A percentile compares a stretch with the other conserved stretches of the same genome.
Conservation (phyloP, 73 alveolate genomes). For the Paramecium caudatum region DNA sequence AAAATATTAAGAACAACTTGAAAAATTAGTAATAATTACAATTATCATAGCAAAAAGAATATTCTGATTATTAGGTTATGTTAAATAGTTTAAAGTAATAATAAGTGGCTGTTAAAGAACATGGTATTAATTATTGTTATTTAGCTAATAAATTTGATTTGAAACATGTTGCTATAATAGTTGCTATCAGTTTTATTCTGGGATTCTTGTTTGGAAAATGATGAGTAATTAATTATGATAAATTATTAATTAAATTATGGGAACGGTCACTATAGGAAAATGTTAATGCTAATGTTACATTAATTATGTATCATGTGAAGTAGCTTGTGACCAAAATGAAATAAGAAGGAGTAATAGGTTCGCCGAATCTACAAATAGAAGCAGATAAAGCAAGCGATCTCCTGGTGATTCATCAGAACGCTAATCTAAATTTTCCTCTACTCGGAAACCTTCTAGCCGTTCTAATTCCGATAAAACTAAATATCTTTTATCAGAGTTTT, state of each 20-base stretch:
- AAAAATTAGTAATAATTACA: background rate
- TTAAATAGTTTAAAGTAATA: background rate
- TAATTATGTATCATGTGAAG: conserved; percentile 54
- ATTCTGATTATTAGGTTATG: conserved; percentile 4
- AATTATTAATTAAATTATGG: conserved; percentile 51
- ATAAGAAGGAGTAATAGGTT: conserved; percentile 25
- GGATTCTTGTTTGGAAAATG: conserved; percentile 32
- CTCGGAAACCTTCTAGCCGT: conserved; percentile 22
- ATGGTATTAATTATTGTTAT: background rate
- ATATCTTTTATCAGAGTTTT: conserved; percentile 1
- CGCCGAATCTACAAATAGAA: background rate
- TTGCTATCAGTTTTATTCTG: background rate
- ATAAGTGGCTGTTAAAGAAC: background rate
- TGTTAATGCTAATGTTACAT: conserved; percentile 65
- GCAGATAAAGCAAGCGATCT: background rate
- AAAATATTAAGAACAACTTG: background rate
- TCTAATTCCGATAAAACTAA: conserved; percentile 17
- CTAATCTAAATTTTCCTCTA: conserved; percentile 30
- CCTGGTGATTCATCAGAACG: conserved; percentile 54
- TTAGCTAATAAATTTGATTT: background rate
- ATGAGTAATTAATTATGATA: too few relatives aligned
- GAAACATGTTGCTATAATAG: background rate
- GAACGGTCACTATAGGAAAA: conserved; percentile 35
- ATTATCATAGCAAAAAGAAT: background rate
- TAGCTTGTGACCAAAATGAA: conserved; percentile 27